Evolutionary conservation across 2,329 filamentous ascomycete species (phyloP), one percentile per base, ranked within the genome.

Genomic region (Teratosphaeria pseudoeucalypti): DNA sequence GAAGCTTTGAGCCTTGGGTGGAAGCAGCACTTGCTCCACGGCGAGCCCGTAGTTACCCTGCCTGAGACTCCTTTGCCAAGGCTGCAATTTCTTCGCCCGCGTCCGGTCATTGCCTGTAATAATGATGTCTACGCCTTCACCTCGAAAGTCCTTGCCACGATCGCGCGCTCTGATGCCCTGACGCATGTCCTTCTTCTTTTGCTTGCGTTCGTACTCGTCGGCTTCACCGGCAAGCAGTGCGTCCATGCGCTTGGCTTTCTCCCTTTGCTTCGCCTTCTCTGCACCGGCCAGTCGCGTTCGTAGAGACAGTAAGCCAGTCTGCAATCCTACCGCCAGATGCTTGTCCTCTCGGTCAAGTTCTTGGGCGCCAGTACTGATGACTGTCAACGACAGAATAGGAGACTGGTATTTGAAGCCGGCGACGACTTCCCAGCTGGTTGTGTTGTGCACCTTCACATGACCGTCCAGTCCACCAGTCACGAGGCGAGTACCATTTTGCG

Each of bases 361-460:
- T 54, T 59, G 32, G 34, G 63, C n/a, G 85, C 85, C 56, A 58
- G 64, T 9, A 84, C 80, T 12, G 82, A 96, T 84, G 52, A 96
- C 87, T 61, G 82, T 84, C 61, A 97, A 82, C 10, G 90, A 89
- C 12, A 99, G 83, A 60, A 99, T 88, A 1, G 94, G 94, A 1
- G 90, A 89, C 5, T 90, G 87, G 75, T 97, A 99, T 76, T 97
- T 99, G 62, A 88, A 85, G 57, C 90, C 92, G 47, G 90, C 88
- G n/a, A 97, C 92, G 7, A 97, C 89, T 71, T 96, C 96, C 94
- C 94, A 99, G 56, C 85, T 87, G 0, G 86, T 86, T 1, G 92
- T 96, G 76, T 97, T 92, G 69, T 95, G 97, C 47, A 99, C 85
- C 77, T 99, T 99, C 77, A 97, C 86, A 75, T 97, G 94, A 10